Conservation (phyloP, 768 basidiomycete genomes). For the Amyloporia xantha region DNA sequence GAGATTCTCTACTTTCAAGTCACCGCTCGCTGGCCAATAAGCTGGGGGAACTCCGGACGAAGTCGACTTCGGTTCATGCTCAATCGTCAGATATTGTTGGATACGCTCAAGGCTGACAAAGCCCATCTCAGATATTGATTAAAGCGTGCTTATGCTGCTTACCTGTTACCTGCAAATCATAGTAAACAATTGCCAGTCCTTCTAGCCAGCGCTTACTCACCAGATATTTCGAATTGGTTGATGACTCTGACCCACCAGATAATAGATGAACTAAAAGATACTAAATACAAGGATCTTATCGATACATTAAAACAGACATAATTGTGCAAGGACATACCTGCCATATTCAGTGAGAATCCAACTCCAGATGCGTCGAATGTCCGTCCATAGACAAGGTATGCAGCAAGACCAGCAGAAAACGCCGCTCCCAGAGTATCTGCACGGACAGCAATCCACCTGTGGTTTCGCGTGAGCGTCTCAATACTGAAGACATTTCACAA, state of each 20-base stretch:
- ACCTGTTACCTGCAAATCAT: slow-evolving; percentile 27
- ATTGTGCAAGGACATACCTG: slow-evolving; percentile 23
- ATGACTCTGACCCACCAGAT: slow-evolving; percentile 41
- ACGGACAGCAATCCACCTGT: slow-evolving; percentile 40
- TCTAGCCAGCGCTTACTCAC: slow-evolving; percentile 19
- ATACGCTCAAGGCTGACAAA: slow-evolving; percentile 32
- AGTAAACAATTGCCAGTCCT: neutral
- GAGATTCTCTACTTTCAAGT: slow-evolving; percentile 36
- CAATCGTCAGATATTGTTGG: slow-evolving; percentile 39
- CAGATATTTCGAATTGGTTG: slow-evolving; percentile 41
- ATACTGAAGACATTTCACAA: neutral
- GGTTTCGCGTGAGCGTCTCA: neutral
- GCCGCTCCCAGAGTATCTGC: slow-evolving; percentile 50
- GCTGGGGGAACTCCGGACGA: slow-evolving; percentile 38
- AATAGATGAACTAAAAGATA: slow-evolving; percentile 51
- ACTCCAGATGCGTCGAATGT: slow-evolving; percentile 34
- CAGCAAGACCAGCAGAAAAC: slow-evolving; percentile 44
- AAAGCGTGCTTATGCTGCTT: neutral
- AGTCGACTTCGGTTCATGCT: slow-evolving; percentile 36
- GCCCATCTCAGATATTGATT: neutral
- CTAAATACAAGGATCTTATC: slow-evolving; percentile 26
- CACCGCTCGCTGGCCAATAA: slow-evolving; percentile 45
- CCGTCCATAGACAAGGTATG: slow-evolving; percentile 45
- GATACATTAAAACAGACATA: neutral
- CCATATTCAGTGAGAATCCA: slow-evolving; percentile 37